Base-by-base conservation (phyloP, 495 filamentous ascomycete genomes). In the Aspergillus cavernicola region DNA sequence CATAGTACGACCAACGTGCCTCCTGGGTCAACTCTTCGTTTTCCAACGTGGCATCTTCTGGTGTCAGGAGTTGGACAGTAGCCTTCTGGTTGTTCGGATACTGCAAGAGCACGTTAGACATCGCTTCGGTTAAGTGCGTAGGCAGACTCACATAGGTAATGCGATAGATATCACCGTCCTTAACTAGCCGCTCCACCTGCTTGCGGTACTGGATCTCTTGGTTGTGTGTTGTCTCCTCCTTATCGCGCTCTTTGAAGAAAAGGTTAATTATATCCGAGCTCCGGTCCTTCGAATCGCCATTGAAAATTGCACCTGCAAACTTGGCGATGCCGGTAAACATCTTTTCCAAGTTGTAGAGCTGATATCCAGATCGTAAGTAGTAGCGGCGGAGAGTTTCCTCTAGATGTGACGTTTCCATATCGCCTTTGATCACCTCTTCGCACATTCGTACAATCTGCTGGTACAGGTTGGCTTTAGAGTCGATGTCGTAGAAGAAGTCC, bases 331-430 rank as follows among this genome's bases (percentile, higher is more conserved):
- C 81, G 53, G 80, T 78, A 49, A 96, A 79, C 41, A 97, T 82
- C 62, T 92, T 89, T 56, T 90, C 87, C 56, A 97, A 83, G 36
- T 87, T 87, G 69, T 97, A 97, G 15, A 99, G 69, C 54, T 87
- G 86, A 83, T 90, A 97, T 16, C 95, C 95, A 58, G 81, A 84
- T 66, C 84, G 83, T 48, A 97, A 77, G 66, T 96, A 97, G 64
- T 85, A 95, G 52, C 86, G 87, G 6, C 95, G 85, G 16, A 99
- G 78, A 5, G 86, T 86, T 59, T 97, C 93, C 62, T 99, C 92
- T 44, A 95, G 86, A 22, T 86, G 81, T 29, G 72, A 71, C 57
- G 88, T 80, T 37, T 97, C 95, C 24, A 91, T 74, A 35, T 96
- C 90, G 13, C 84, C 78, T 56, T 83, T 78, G 45, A 88, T 75